These are phyloP conservation scores for Chalciporus piperatus DNA, from an alignment of 768 basidiomycete genomes.

Conservation along the genomic window DNA sequence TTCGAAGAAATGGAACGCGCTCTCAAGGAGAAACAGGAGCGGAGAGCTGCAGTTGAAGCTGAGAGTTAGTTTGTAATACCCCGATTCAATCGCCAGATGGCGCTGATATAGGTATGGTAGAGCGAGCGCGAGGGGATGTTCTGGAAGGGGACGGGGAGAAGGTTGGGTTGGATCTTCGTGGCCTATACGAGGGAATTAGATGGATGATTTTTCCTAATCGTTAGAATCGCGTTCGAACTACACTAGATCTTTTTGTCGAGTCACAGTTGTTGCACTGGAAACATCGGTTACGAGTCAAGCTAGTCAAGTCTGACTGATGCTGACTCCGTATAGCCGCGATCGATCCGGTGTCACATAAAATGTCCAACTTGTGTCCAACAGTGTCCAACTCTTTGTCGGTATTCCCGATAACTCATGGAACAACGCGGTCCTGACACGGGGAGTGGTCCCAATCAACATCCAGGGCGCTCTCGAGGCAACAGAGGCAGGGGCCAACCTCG, in stretches of 20 bases:
- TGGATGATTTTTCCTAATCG: conserved; percentile 53
- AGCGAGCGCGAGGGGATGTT: conserved; percentile 16
- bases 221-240: conserved; percentile 12
- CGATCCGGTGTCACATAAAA: too few species aligned
- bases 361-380: too few species aligned
- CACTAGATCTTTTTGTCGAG: too few species aligned
- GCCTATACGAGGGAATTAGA: conserved; percentile 43
- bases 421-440: neutral
- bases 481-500: conserved; percentile 5
- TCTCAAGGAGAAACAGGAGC: conserved; percentile 46
- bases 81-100: neutral
- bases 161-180: conserved; percentile 15
- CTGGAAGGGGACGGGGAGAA: conserved; percentile 16
- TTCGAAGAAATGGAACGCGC: conserved; percentile 71
- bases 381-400: neutral
- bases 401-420: conserved; percentile 6
- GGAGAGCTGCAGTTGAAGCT: conserved; percentile 30
- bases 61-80: conserved; percentile 37
- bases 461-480: neutral
- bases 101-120: conserved; percentile 16
- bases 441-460: neutral
- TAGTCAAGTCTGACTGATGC: too few species aligned
- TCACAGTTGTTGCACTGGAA: too few species aligned
- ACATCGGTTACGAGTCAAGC: too few species aligned
- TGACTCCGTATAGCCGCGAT: too few species aligned